Evolutionary conservation across 1,284 basidiomycete genomes (phyloP).

Genomic region (Melampsora allii-populina): DNA sequence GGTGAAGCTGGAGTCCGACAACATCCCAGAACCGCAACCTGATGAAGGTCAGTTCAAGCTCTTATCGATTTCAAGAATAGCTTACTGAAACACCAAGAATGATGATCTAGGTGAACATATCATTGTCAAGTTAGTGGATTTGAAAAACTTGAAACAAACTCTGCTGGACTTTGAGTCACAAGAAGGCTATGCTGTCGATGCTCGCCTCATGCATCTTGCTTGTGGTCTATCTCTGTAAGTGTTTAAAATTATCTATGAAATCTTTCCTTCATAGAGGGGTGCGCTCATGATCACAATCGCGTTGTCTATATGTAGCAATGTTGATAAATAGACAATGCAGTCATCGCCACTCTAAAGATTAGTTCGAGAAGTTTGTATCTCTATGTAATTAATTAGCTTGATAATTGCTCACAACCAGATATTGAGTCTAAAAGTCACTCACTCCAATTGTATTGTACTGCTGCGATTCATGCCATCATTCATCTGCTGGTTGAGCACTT

Average conservation of each 20-base stretch:
- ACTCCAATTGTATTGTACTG: no score
- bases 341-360: no score
- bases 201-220: conserved; percentile 26
- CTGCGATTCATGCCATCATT: no score
- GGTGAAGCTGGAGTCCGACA: background rate
- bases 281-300: no score
- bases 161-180: background rate
- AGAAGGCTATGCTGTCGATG: conserved; percentile 11
- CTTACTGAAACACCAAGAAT: background rate
- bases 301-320: no score
- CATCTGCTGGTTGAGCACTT: no score
- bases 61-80: background rate
- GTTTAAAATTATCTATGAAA: background rate
- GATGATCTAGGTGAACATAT: conserved; percentile 25
- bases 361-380: no score
- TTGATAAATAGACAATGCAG: no score
- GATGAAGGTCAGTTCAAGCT: conserved; percentile 6
- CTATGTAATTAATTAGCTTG: no score
- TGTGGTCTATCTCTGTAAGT: conserved; percentile 10
- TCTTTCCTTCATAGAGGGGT: no score
- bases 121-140: conserved; percentile 7
- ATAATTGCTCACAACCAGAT: no score
- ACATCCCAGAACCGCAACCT: conserved; percentile 10
- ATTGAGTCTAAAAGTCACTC: no score
- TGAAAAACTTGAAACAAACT: conserved; percentile 12